Evolutionary conservation across 768 basidiomycete species (phyloP).

Genomic region (Panaeolus papilionaceus): DNA sequence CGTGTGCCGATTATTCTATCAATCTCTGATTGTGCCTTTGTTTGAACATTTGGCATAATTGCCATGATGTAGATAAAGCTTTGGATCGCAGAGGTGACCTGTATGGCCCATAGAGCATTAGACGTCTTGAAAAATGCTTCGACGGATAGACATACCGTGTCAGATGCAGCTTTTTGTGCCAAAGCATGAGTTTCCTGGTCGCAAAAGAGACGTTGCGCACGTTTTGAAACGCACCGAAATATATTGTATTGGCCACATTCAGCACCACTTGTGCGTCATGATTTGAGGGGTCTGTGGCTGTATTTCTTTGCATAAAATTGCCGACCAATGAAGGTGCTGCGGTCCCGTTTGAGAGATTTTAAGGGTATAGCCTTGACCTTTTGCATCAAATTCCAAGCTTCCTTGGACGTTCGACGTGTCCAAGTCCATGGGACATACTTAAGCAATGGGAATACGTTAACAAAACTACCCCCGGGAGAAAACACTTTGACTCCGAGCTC

Average conservation of each 20-base stretch:
- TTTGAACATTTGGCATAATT: constrained; percentile 34
- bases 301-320: constrained; percentile 25
- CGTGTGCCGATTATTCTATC: constrained; percentile 37
- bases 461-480: constrained; percentile 30
- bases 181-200: neutral
- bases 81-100: constrained; percentile 20
- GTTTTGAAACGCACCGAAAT: constrained; percentile 24
- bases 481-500: constrained; percentile 21
- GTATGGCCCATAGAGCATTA: too few relatives aligned
- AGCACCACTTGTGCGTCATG: constrained; percentile 20
- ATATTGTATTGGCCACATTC: constrained; percentile 23
- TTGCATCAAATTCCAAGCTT: constrained; percentile 14
- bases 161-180: constrained; percentile 17
- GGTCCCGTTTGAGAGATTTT: constrained; percentile 21
- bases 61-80: constrained; percentile 36
- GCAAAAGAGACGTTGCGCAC: neutral
- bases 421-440: constrained; percentile 19
- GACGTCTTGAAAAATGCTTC: too few relatives aligned
- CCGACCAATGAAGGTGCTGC: constrained; percentile 23
- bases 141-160: constrained; percentile 16
- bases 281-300: constrained; percentile 14
- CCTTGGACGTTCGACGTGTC: neutral
- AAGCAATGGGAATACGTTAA: constrained; percentile 38
- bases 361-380: constrained; percentile 24
- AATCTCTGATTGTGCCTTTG: constrained; percentile 40